Evolutionary conservation across 192 early-diverging fungal genomes (phyloP).

Genomic region (Obelidium mucronatum): DNA sequence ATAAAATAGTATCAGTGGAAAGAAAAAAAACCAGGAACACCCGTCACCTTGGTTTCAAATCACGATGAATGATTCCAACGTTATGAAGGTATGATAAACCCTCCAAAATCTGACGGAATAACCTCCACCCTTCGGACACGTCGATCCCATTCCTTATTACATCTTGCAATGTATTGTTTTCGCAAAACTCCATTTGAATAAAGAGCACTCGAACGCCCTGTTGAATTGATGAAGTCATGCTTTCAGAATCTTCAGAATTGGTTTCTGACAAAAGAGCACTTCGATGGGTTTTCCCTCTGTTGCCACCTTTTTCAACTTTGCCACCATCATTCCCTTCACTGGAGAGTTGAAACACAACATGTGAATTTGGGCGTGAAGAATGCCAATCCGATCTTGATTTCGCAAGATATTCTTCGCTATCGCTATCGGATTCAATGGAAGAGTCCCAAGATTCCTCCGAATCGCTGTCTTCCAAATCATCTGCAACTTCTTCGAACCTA

Average conservation of each 20-base stretch:
- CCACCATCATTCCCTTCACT: slow-evolving; percentile 18
- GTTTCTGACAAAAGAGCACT: background rate
- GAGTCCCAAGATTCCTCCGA: slow-evolving; percentile 42
- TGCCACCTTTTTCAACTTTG: background rate
- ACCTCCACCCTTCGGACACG: slow-evolving; percentile 78
- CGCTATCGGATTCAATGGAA: slow-evolving; percentile 38
- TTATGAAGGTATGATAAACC: slow-evolving; percentile 89
- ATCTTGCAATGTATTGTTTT: slow-evolving; percentile 88
- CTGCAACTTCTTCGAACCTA: slow-evolving; percentile 78
- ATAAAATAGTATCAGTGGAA: background rate
- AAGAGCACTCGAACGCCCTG: slow-evolving; percentile 61
- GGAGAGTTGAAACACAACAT: slow-evolving; percentile 40
- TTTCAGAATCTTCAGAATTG: background rate
- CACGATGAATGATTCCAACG: slow-evolving; percentile 84
- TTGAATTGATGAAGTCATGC: slow-evolving; percentile 2
- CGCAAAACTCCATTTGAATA: slow-evolving; percentile 99
- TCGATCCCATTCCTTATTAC: slow-evolving; percentile 79
- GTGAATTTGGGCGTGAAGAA: slow-evolving; percentile 43
- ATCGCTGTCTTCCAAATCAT: background rate
- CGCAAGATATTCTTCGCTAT: slow-evolving; percentile 49
- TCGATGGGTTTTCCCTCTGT: too few relatives aligned
- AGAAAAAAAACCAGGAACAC: background rate
- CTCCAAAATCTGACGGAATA: slow-evolving; percentile 91
- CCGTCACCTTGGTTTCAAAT: slow-evolving; percentile 78
- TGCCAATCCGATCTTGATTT: slow-evolving; percentile 33